phyloP scores from a whole-genome alignment of 371 early-diverging fungal species.

The Blakeslea trispora region DNA sequence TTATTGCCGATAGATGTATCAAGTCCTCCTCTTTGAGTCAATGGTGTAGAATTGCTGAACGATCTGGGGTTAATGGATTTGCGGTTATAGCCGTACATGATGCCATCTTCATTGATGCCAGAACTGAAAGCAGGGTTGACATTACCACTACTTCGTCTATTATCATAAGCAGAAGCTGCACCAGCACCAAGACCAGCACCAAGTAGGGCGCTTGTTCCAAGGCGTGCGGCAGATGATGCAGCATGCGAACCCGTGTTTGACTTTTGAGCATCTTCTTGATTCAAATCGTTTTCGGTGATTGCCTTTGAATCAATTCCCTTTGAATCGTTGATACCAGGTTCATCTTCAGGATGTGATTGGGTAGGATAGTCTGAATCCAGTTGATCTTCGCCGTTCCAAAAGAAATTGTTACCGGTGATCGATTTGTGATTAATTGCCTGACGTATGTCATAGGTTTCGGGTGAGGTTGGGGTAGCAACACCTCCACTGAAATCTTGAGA shows the following conservation, averaged over 20 bases:
- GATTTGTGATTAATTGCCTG: no score
- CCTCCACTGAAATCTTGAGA: not conserved
- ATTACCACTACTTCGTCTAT: not conserved
- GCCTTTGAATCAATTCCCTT: slow-evolving; percentile 9
- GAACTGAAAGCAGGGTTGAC: not conserved
- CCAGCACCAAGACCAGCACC: slow-evolving; percentile 8
- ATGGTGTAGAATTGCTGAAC: no score
- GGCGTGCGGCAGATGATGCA: not conserved
- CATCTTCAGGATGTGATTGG: not conserved
- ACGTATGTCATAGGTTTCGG: no score
- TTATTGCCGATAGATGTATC: no score
- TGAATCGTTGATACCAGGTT: not conserved
- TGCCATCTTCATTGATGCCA: not conserved
- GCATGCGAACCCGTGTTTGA: no score
- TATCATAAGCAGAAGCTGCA: not conserved
- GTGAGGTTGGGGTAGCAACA: not conserved
- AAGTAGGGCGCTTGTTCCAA: not conserved
- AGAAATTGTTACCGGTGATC: no score
- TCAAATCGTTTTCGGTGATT: not conserved
- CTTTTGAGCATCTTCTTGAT: not conserved
- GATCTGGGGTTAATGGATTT: no score
- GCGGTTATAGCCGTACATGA: not conserved
- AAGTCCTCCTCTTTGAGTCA: no score
- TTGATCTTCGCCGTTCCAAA: no score
- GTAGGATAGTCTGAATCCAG: not conserved